Conservation (phyloP, 1,284 basidiomycete genomes). For the Cutaneotrichosporon mucoides region DNA sequence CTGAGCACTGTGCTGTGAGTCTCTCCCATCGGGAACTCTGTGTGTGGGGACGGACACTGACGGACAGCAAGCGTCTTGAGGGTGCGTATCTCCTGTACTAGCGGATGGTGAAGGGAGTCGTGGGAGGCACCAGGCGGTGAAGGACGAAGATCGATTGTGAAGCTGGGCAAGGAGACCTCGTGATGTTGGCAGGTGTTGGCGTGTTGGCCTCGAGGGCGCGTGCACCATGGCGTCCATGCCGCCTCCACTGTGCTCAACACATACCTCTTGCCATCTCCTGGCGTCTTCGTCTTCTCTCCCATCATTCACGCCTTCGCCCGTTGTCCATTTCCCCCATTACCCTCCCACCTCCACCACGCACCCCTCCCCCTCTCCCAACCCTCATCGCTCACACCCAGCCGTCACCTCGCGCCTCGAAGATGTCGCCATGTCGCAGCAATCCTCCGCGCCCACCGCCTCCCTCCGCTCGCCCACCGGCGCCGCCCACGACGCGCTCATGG, state of each 20-base stretch:
- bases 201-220: no score
- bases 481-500: constrained; percentile 38
- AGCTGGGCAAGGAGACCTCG: no score
- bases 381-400: constrained; percentile 55
- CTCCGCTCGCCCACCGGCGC: constrained; percentile 42
- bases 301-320: no score
- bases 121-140: not conserved
- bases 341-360: no score
- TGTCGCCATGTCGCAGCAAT: constrained; percentile 58
- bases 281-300: no score
- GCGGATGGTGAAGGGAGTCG: not conserved
- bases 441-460: constrained; percentile 16
- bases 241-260: no score
- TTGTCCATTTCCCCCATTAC: no score
- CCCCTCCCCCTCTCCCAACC: not conserved
- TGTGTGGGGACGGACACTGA: not conserved
- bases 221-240: no score
- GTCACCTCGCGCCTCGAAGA: constrained; percentile 94
- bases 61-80: constrained; percentile 45
- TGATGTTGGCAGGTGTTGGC: no score
- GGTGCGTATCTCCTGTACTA: constrained; percentile 54
- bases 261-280: no score
- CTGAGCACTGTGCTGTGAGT: constrained; percentile 46
- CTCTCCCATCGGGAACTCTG: not conserved
- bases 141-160: not conserved